A percentile compares a stretch with the other conserved stretches of the same genome.
Evolutionary conservation across 2,329 filamentous ascomycete species (phyloP).

Genomic region (Decorospora gaudefroyi): DNA sequence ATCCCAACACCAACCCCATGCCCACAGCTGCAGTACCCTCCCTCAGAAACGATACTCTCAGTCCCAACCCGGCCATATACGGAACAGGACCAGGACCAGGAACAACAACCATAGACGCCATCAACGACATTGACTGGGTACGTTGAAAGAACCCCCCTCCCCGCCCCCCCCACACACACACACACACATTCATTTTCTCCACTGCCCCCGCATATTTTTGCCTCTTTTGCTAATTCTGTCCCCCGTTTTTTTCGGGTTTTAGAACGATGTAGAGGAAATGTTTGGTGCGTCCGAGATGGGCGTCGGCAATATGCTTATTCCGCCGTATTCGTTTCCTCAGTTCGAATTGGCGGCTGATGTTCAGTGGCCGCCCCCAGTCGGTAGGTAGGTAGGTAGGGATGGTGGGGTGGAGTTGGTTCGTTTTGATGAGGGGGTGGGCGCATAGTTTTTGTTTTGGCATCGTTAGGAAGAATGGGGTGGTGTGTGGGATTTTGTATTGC

Average conservation of each 20-base stretch:
- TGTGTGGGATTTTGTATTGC: no score
- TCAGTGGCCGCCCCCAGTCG: constrained; percentile 31
- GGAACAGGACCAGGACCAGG: neutral
- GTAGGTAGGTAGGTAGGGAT: no score
- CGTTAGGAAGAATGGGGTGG: no score
- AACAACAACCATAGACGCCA: constrained; percentile 25
- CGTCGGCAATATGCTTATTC: constrained; percentile 39
- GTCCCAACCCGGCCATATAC: constrained; percentile 6
- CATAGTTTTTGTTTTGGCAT: no score
- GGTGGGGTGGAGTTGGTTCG: no score
- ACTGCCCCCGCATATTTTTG: neutral
- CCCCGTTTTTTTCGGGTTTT: neutral
- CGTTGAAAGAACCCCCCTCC: no score
- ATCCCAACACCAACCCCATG: neutral
- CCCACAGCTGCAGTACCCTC: neutral
- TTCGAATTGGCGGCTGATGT: constrained; percentile 34
- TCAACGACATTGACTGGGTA: constrained; percentile 68
- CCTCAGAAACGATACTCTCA: constrained; percentile 8
- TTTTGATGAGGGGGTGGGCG: no score
- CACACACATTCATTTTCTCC: no score
- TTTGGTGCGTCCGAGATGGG: constrained; percentile 46
- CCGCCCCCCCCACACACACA: no score
- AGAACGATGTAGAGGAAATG: constrained; percentile 55
- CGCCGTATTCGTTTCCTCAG: constrained; percentile 43
- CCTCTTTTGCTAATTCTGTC: constrained; percentile 4